A percentile compares a stretch with the other conserved stretches of the same genome.
Conservation (phyloP, 257 asterid genomes). For the Handroanthus guayacan region DNA sequence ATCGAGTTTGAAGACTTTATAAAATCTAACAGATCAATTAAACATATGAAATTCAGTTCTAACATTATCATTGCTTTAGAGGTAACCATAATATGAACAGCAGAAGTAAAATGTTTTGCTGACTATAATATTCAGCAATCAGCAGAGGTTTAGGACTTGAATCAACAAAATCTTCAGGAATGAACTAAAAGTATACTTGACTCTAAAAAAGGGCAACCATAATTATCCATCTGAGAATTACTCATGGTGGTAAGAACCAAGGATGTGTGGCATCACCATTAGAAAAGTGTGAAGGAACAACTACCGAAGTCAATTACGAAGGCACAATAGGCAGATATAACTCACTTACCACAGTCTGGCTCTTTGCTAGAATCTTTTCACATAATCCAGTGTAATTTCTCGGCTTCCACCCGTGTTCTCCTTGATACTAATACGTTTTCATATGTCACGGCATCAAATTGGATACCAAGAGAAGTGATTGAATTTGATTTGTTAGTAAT, state of each 20-base stretch:
- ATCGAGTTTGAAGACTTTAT: background rate
- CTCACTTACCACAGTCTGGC: conserved; percentile 90
- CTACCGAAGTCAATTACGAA: background rate
- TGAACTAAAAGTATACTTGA: background rate
- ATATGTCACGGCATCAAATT: conserved; percentile 25
- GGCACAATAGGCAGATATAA: conserved; percentile 3
- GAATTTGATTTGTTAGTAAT: conserved; percentile 8
- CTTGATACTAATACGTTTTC: conserved; percentile 74
- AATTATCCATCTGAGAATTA: background rate
- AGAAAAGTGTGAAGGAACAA: background rate
- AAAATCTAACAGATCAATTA: background rate
- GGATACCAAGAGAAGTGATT: conserved; percentile 25
- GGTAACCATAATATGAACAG: background rate
- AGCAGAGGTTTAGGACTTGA: conserved; percentile 19
- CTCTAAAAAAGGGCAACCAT: background rate
- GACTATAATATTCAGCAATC: background rate
- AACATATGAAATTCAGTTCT: background rate
- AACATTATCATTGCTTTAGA: background rate
- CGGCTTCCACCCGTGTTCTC: conserved; percentile 94
- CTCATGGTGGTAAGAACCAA: background rate
- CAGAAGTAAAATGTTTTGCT: conserved; percentile 3
- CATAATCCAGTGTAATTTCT: conserved; percentile 79
- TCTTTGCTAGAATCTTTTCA: conserved; percentile 87
- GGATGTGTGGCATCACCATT: conserved; percentile 1
- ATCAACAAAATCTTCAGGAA: conserved; percentile 1